phyloP scores from a whole-genome alignment of 345 rosid species.

The Salix purpurea region DNA sequence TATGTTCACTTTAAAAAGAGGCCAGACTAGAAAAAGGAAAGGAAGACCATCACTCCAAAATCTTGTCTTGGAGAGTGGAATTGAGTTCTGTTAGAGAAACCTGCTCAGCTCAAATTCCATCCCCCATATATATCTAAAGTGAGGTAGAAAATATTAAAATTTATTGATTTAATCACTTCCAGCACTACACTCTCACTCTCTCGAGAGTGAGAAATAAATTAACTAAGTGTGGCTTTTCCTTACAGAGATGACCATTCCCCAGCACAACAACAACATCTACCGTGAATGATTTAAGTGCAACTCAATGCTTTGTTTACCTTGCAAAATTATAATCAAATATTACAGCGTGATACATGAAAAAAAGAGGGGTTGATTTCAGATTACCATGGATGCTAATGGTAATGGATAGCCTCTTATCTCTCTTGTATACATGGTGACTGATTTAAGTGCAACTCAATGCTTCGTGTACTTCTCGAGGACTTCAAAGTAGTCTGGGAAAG shows the following conservation, averaged over 20 bases:
- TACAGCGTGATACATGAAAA: conserved; percentile 5
- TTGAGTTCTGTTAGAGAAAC: neutral
- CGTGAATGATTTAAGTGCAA: neutral
- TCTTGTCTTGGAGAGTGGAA: neutral
- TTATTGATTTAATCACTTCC: neutral
- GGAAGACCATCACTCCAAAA: neutral
- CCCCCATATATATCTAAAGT: neutral
- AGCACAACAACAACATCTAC: conserved; percentile 8
- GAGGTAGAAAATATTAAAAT: neutral
- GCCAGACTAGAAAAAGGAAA: neutral
- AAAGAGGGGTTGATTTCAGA: neutral
- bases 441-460: conserved; percentile 28
- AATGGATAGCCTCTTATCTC: neutral
- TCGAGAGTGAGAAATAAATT: neutral
- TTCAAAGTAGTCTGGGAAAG: conserved; percentile 94
- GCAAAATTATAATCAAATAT: neutral
- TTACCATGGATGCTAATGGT: neutral
- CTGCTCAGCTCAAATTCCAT: neutral
- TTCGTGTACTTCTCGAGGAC: conserved; percentile 70
- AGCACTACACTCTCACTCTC: neutral
- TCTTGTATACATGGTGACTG: neutral
- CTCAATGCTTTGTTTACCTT: neutral
- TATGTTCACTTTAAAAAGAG: neutral
- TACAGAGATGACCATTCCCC: neutral
- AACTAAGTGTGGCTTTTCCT: neutral